Base-by-base conservation (phyloP, 805 yeast genomes). In the Hanseniaspora meyeri region DNA sequence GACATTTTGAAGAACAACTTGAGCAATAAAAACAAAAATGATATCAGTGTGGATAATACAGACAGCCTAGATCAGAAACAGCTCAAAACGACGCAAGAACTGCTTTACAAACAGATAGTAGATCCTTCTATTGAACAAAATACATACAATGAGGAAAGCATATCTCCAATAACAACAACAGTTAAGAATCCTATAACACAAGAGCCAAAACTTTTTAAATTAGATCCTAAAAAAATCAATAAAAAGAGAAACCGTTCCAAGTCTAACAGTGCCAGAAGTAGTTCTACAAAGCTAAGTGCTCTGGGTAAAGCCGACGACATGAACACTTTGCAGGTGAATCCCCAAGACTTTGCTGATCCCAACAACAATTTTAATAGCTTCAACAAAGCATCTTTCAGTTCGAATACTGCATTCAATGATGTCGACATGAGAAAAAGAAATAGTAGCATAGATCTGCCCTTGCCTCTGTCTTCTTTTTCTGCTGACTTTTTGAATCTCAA, bases 1-100 rank as follows among this genome's bases (percentile, higher is more conserved):
- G 38, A 56, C 7, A 51, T 62, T 12, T 59, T 63, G 14, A 45
- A 58, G 37, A 58, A 59, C 27, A 42, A 60, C 50, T 57, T 60
- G 29, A 31, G 49, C 17, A 55, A 55, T 36, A 40, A 55, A 27
- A 46, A 43, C 20, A 34, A 27, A 45, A 45, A 32, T 32, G 46
- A 38, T 16, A 51, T 50, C 2, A 34, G 37, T 27, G 40, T 45
- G 11, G 54, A 42, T 12, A 51, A 52, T 32, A 43, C 54, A 19
- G 19, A 17, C 37, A 39, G 27, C 20, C 36, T 8, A 14, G 27
- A 37, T 17, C 32, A 24, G 20, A 36, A 36, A 39, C 19, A 34
- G 36, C 49, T 24, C 17, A 56, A 29, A 39, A 43, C 42, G 17
- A 46, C 40, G 34, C 20, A 27, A 24, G 49, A 38, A n/a, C 32